Conservation (phyloP, 192 early-diverging fungal genomes). For the Coemansia sp. region DNA sequence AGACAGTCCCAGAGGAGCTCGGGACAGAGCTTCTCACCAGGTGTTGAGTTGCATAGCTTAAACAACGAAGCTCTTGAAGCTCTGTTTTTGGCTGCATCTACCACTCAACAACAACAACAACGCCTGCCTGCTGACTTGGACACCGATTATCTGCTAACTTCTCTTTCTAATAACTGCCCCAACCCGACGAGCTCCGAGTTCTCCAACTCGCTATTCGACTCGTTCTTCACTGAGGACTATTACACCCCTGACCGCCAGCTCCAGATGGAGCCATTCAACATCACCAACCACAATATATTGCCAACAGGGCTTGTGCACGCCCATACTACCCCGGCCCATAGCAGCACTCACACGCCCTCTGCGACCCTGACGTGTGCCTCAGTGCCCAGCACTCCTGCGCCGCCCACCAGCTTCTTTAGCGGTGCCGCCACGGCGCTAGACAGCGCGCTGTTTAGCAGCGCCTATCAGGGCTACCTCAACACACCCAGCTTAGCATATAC, state of each 20-base stretch:
- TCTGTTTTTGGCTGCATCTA: conserved; percentile 22
- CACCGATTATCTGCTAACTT: conserved; percentile 33
- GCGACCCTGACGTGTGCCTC: conserved; percentile 19
- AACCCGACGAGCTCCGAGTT: conserved; percentile 2
- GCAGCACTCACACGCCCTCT: background rate
- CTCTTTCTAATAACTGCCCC: conserved; percentile 7
- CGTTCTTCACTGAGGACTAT: conserved; percentile 16
- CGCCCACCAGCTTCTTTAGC: conserved; percentile 1
- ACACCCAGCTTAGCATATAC: conserved; percentile 24
- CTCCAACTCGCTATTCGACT: conserved; percentile 19
- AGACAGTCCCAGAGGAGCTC: background rate
- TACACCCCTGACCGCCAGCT: conserved; percentile 20
- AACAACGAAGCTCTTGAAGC: conserved; percentile 25
- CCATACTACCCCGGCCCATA: conserved; percentile 2
- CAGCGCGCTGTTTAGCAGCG: conserved; percentile 24
- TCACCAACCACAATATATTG: background rate
- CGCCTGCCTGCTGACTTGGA: conserved; percentile 37
- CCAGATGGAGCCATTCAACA: conserved; percentile 3
- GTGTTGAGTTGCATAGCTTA: conserved; percentile 8
- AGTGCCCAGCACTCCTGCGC: conserved; percentile 22
- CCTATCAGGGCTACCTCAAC: conserved; percentile 38
- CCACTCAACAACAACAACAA: conserved; percentile 3
- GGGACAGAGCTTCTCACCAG: too few relatives aligned
- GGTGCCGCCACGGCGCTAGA: conserved; percentile 8
- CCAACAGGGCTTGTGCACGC: conserved; percentile 3